Percentiles rank a stretch among this genome's conserved stretches.
phyloP scores from a whole-genome alignment of 352 stramenopile species.

The Globisporangium apiculatum region DNA sequence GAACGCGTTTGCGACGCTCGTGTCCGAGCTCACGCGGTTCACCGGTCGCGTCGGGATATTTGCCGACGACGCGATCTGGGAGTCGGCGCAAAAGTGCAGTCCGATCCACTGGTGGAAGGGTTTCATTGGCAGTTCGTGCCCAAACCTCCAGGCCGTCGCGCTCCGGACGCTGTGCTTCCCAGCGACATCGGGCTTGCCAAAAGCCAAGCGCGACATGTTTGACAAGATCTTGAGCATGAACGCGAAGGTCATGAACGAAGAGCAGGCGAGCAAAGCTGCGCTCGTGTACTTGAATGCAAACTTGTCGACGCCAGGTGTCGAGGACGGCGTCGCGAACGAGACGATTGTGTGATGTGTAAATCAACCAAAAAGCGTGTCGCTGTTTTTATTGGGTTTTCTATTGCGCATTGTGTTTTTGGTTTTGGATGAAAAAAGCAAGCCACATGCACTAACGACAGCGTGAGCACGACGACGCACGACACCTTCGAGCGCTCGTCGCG shows the following conservation, averaged over 20 bases:
- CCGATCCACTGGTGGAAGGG: conserved; percentile 73
- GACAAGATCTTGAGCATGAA: conserved; percentile 51
- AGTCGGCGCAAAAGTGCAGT: conserved; percentile 63
- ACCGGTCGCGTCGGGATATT: conserved; percentile 55
- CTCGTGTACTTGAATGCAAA: conserved; percentile 68
- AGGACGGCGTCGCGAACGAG: conserved; percentile 38
- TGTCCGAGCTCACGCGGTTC: conserved; percentile 64
- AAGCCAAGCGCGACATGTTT: conserved; percentile 42
- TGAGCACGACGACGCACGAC: no score
- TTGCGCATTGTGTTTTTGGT: neutral
- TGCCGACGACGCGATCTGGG: conserved; percentile 67
- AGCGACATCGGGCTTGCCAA: conserved; percentile 44
- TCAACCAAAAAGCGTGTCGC: neutral
- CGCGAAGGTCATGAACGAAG: conserved; percentile 59
- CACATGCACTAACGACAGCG: no score
- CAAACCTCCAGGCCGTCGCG: conserved; percentile 55
- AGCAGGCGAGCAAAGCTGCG: conserved; percentile 64
- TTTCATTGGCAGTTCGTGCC: conserved; percentile 70
- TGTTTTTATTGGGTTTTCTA: conserved; percentile 30
- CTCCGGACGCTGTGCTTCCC: conserved; percentile 56
- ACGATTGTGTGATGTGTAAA: conserved; percentile 30
- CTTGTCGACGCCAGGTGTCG: conserved; percentile 22
- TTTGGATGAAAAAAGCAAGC: no score
- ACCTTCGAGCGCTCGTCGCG: neutral
- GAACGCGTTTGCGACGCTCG: conserved; percentile 38